Conservation (phyloP, 768 basidiomycete genomes). For the Harrya chromipes region DNA sequence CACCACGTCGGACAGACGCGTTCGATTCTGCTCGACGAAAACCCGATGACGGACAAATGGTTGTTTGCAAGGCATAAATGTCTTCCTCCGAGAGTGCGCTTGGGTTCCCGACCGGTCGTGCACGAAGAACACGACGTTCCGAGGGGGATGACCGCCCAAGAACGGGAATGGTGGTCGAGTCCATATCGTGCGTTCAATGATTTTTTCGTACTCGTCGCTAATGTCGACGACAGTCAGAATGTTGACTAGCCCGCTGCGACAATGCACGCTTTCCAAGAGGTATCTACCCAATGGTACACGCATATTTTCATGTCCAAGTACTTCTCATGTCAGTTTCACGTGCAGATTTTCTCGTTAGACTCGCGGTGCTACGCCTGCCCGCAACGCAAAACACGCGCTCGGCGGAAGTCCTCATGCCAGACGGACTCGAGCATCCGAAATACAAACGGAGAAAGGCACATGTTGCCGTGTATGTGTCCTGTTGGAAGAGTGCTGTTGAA, state of each 20-base stretch:
- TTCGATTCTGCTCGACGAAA: slow-evolving; percentile 64
- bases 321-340: not conserved
- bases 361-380: slow-evolving; percentile 50
- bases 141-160: slow-evolving; percentile 59
- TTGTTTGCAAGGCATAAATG: slow-evolving; percentile 55
- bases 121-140: slow-evolving; percentile 34
- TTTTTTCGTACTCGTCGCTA: not conserved
- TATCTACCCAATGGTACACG: slow-evolving; percentile 56
- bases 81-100: slow-evolving; percentile 46
- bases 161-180: slow-evolving; percentile 67
- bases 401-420: slow-evolving; percentile 39
- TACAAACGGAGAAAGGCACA: slow-evolving; percentile 49
- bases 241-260: slow-evolving; percentile 61
- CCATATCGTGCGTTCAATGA: slow-evolving; percentile 58
- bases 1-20: slow-evolving; percentile 40
- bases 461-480: slow-evolving; percentile 53
- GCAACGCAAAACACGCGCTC: slow-evolving; percentile 27
- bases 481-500: slow-evolving; percentile 50
- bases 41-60: slow-evolving; percentile 51
- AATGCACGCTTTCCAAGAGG: slow-evolving; percentile 47
- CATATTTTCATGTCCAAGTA: not conserved
- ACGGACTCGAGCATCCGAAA: slow-evolving; percentile 65
- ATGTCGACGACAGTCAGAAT: slow-evolving; percentile 54
- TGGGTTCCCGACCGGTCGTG: slow-evolving; percentile 27
- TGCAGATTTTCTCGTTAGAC: slow-evolving; percentile 65